Evolutionary conservation across 805 yeast species (phyloP), one percentile per base, ranked within the genome.

Genomic region (Monosporozyma solicola): DNA sequence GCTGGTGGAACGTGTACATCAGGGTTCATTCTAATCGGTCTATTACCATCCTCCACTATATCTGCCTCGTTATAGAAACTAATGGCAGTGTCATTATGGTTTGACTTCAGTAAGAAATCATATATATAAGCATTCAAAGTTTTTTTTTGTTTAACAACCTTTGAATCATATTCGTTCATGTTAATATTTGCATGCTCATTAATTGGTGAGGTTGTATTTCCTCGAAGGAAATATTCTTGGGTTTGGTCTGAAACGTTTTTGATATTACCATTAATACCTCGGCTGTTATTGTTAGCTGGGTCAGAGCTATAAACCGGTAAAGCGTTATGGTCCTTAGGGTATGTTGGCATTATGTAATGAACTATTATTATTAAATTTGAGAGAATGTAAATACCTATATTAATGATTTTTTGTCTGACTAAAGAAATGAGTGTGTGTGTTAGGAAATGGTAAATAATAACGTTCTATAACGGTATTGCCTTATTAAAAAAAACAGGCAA

Each of bases 51-150:
- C 27, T 57, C 63, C 24, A 48, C 54, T 7, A 87, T 74, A 51
- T 84, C 88, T 0, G 95, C 90, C 67, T 90, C 97, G 57, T 77
- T 78, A 61, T 79, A 80, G 64, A 90, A 89, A 25, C 80, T 78
- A 51, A 76, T 74, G 1, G 96, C 97, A 3, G 95, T 83, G 48
- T 80, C 80, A 11, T 79, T 77, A 48, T 87, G 74, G 31, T 87
- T 79, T 51, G 86, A 82, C 68, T 90, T 90, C 61, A 86, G 63
- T 56, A 90, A 72, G 61, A 88, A 91, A 69, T 90, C 97, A 65
- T 89, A 87, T 39, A 90, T 83, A 67, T 89, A 90, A 6, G 92
- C 90, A 65, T 90, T 87, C 56, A 90, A 71, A 32, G 83, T 67
- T 63, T 82, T 83, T 39, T 59, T 80, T 78, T 22, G 47, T 37